Base-by-base conservation (phyloP, 352 stramenopile species). In the Globisporangium cederbergense region DNA sequence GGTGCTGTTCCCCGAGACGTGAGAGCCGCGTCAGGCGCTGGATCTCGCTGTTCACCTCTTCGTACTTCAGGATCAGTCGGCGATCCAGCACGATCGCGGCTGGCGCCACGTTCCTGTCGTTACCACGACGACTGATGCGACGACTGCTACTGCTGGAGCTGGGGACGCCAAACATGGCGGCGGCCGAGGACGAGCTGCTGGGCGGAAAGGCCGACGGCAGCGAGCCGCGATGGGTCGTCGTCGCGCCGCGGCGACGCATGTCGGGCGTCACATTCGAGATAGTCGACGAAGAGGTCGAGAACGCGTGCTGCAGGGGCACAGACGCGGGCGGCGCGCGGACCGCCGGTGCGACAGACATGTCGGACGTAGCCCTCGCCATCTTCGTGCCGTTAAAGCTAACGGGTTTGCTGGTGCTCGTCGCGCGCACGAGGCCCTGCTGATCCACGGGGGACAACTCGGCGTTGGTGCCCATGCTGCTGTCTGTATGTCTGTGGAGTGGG, bases 21-120 rank as follows among this genome's bases (percentile, higher is more conserved):
- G 83, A 88, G 47, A 77, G 70, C 22, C 82, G 82, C 55, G 86
- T 76, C 16, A 93, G 70, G 11, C 81, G 84, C 62, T 90, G 74
- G 54, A 93, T 91, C 64, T 91, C 84, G 45, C 82, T 65, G 62
- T 88, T 93, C 58, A 93, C 78, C 54, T 88, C 75, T 47, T 93
- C 82, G 65, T 90, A 93, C 57, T 89, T 81, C 5, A 88, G 77
- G 16, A 93, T 63, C 54, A 93, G 67, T 4, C 78, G 77, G 1
- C 83, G 81, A 60, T 92, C 83, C 47, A 92, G 52, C 40, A 86
- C 78, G 40, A 83, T 67, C 28, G 70, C 11, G 3, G 25, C 22
- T 16, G 47, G 30, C 18, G 46, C 18, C 22, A 40, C 32, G 30
- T 34, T 34, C 28, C n/a, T 61, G 20, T 10, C 43, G 50, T 40